Conservation (phyloP, 1,284 basidiomycete genomes). For the Erythrobasidium hasegawianum region DNA sequence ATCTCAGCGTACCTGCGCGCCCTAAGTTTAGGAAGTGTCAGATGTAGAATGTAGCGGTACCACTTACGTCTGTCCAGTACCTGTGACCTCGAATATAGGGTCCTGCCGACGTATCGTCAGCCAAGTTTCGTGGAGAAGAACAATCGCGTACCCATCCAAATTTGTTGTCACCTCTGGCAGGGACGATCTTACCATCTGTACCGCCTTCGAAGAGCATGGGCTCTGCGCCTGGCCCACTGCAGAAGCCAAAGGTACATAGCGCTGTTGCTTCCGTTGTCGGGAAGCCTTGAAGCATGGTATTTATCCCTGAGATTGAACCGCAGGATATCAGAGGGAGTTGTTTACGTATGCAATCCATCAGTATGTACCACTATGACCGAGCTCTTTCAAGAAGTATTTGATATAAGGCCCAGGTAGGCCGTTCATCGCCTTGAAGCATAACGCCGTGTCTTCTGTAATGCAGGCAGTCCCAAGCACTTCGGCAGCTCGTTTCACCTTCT, state of each 20-base stretch:
- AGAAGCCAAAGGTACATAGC: slow-evolving; percentile 94
- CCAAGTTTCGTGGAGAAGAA: background rate
- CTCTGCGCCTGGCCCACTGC: slow-evolving; percentile 68
- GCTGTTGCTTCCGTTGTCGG: slow-evolving; percentile 75
- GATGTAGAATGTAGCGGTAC: background rate
- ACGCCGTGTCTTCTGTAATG: slow-evolving; percentile 94
- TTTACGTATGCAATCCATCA: too few relatives aligned
- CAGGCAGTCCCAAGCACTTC: slow-evolving; percentile 74
- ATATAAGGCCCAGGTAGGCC: slow-evolving; percentile 96
- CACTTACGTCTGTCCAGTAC: slow-evolving; percentile 68
- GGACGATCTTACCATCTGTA: slow-evolving; percentile 83
- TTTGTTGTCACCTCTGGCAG: slow-evolving; percentile 64
- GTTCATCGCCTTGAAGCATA: slow-evolving; percentile 81
- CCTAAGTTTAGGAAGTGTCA: slow-evolving; percentile 13
- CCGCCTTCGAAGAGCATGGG: slow-evolving; percentile 86
- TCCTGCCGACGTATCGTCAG: slow-evolving; percentile 62
- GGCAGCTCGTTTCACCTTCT: slow-evolving; percentile 81
- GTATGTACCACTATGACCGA: slow-evolving; percentile 69
- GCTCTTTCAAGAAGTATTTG: slow-evolving; percentile 76
- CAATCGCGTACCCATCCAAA: slow-evolving; percentile 36
- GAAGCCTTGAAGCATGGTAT: slow-evolving; percentile 81
- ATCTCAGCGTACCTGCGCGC: slow-evolving; percentile 84
- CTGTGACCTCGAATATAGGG: slow-evolving; percentile 72
- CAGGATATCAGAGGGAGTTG: too few relatives aligned
- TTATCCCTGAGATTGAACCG: slow-evolving; percentile 60